These are phyloP conservation scores for Podaxis rugospora DNA, from an alignment of 768 basidiomycete genomes.

Conservation along the genomic window DNA sequence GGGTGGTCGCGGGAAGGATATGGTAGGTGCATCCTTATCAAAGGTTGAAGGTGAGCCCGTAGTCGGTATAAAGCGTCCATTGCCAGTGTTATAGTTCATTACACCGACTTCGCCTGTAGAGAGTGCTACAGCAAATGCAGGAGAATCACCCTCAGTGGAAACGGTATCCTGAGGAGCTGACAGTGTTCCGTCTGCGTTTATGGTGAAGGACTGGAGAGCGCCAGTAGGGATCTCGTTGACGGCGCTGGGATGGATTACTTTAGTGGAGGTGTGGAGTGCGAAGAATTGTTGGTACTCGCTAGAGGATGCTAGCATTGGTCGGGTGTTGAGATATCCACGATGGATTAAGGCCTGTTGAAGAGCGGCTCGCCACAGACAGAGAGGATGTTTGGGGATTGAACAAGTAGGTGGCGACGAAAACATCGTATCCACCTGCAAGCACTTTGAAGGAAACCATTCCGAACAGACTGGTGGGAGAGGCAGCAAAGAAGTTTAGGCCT, in stretches of 20 bases:
- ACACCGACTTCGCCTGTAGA: constrained; percentile 56
- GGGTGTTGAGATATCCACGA: constrained; percentile 14
- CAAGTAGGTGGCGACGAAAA: constrained; percentile 14
- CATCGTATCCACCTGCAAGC: constrained; percentile 14
- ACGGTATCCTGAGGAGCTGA: constrained; percentile 41
- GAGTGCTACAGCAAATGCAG: constrained; percentile 47
- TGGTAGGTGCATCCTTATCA: constrained; percentile 31
- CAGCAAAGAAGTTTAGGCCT: neutral
- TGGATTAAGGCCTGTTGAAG: constrained; percentile 13
- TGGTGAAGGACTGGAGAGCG: constrained; percentile 54
- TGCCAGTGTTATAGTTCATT: constrained; percentile 55
- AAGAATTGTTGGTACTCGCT: constrained; percentile 36
- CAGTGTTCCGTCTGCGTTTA: constrained; percentile 40
- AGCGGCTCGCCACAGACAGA: constrained; percentile 7
- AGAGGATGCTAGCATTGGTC: constrained; percentile 27
- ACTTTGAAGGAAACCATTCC: constrained; percentile 14
- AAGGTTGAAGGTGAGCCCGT: constrained; percentile 30
- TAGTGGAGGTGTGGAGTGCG: constrained; percentile 7
- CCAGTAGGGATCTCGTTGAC: constrained; percentile 48
- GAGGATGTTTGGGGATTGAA: constrained; percentile 10
- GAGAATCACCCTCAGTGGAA: constrained; percentile 44
- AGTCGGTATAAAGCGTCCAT: constrained; percentile 49
- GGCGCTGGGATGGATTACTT: constrained; percentile 36
- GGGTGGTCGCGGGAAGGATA: constrained; percentile 47
- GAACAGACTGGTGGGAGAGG: neutral